These are phyloP conservation scores for Zalaria obscura DNA, from an alignment of 2,329 filamentous ascomycete species.

Conservation along the genomic window DNA sequence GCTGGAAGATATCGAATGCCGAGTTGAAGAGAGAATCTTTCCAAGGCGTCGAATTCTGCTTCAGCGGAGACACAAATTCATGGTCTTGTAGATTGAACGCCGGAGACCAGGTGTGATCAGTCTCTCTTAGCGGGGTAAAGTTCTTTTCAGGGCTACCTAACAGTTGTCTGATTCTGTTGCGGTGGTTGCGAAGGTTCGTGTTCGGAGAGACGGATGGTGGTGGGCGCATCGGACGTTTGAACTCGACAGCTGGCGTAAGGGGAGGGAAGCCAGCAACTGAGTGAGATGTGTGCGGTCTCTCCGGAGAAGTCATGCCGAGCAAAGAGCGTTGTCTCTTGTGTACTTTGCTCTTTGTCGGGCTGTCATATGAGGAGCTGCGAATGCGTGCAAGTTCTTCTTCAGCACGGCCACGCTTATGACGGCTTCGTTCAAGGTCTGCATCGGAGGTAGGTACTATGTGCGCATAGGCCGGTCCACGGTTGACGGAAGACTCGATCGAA, in stretches of 20 bases:
- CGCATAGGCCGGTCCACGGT: slow-evolving; percentile 42
- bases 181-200: slow-evolving; percentile 79
- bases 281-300: slow-evolving; percentile 41
- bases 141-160: slow-evolving; percentile 62
- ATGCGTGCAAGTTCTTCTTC: slow-evolving; percentile 93
- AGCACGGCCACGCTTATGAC: slow-evolving; percentile 73
- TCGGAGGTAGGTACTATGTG: slow-evolving; percentile 64
- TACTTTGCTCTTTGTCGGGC: slow-evolving; percentile 51
- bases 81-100: slow-evolving; percentile 41
- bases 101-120: slow-evolving; percentile 48
- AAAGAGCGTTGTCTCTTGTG: slow-evolving; percentile 12
- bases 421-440: slow-evolving; percentile 49
- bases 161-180: slow-evolving; percentile 67
- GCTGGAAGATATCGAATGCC: slow-evolving; percentile 49
- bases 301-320: slow-evolving; percentile 47
- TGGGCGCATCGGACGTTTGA: slow-evolving; percentile 51
- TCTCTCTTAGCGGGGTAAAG: slow-evolving; percentile 33
- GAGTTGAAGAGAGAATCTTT: slow-evolving; percentile 22
- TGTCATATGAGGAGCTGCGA: slow-evolving; percentile 84
- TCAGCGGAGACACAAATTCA: slow-evolving; percentile 15
- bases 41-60: slow-evolving; percentile 18
- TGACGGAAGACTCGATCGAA: slow-evolving; percentile 79
- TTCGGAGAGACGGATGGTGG: slow-evolving; percentile 79
- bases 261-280: slow-evolving; percentile 50
- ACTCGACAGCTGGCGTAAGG: slow-evolving; percentile 64